Percentiles rank a stretch among this genome's conserved stretches.
Conservation (phyloP, 1,284 basidiomycete genomes). For the Puccinia horiana region DNA sequence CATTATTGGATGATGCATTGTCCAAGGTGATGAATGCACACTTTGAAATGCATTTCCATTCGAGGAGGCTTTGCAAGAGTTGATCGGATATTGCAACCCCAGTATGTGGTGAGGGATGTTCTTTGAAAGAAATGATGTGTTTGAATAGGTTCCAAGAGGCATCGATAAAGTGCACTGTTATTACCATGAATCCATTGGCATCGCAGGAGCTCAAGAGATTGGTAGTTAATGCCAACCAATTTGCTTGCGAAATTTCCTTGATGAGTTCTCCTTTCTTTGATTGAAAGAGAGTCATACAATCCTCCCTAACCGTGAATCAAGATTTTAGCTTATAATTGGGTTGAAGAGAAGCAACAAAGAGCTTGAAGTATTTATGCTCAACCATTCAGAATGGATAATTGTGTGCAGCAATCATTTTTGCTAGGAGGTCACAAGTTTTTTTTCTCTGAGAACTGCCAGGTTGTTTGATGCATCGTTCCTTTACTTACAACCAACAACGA, state of each 20-base stretch:
- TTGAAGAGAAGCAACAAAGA: neutral
- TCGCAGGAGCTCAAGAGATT: neutral
- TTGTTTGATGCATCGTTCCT: neutral
- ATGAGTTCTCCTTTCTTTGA: neutral
- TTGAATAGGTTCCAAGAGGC: neutral
- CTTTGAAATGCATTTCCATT: neutral
- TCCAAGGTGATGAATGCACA: conserved; percentile 14
- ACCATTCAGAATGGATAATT: neutral
- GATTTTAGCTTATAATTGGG: neutral
- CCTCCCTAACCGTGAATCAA: neutral
- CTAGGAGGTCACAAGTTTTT: neutral
- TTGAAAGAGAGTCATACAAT: neutral
- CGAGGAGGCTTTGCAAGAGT: neutral
- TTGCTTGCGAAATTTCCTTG: neutral
- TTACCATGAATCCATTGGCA: neutral
- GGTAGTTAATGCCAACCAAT: neutral
- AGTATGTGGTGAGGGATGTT: conserved; percentile 2
- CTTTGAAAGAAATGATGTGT: conserved; percentile 4
- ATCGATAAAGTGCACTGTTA: neutral
- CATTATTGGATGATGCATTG: neutral
- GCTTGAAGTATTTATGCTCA: neutral
- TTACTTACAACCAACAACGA: neutral
- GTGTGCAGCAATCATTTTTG: conserved; percentile 1
- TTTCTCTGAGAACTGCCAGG: neutral
- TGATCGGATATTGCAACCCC: neutral